Evolutionary conservation across 371 early-diverging fungal species (phyloP), one percentile per base, ranked within the genome.

Genomic region (Mycotypha africana): DNA sequence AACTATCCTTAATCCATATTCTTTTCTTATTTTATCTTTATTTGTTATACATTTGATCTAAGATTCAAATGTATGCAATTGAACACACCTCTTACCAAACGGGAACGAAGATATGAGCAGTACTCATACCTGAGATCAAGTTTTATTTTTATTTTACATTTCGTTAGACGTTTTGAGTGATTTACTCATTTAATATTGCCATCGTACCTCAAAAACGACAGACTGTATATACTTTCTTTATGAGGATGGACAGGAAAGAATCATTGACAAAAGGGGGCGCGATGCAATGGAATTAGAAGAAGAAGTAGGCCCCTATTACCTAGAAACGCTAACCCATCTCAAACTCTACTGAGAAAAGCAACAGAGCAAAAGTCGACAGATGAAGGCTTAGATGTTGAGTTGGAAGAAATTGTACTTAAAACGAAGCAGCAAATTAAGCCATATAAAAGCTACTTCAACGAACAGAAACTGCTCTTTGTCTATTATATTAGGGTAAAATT

Each of bases 341-440:
- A 32, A 34, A 23, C 45, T 45, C 14, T 51, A 51, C 43, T 40
- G 33, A 23, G 41, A 52, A 19, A 33, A 32, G 20, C 52, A 45
- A 26, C 34, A 38, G 39, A 52, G 34, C 42, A 45, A 26, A 45
- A 28, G 23, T 22, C 22, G 19, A 26, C 4, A 3, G 34, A 40
- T 25, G 31, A 41, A 17, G 40, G 11, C 28, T 41, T 53, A 37
- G 53, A 45, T 31, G 30, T 49, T 43, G 34, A 43, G 11, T 44
- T 43, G 48, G 48, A 54, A 21, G 46, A 46, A 28, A 47, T 53
- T 42, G 42, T 33, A n/a, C n/a, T n/a, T n/a, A n/a, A n/a, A n/a
- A n/a, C n/a, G n/a, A n/a, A n/a, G n/a, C n/a, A n/a, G n/a, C n/a
- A n/a, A n/a, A n/a, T n/a, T 33, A 53, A 33, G 35, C 15, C 5